Conservation (phyloP, 306 rosid genomes). For the Casuarina cunninghamiana region DNA sequence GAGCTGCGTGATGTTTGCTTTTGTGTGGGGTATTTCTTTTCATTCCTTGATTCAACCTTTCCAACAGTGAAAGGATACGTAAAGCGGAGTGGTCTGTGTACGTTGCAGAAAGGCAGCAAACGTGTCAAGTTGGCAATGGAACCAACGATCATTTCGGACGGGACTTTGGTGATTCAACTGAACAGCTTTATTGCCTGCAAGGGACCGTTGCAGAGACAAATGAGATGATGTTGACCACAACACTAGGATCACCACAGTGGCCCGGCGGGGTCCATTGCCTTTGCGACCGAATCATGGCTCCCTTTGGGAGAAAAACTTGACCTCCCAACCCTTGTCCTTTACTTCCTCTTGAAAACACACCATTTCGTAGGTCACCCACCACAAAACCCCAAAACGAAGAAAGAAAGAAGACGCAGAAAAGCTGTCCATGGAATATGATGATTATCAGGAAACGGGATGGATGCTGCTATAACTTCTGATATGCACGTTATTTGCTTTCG, state of each 20-base stretch:
- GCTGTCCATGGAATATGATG: too few species aligned
- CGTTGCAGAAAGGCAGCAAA: not conserved
- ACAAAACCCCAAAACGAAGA: not conserved
- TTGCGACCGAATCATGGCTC: not conserved
- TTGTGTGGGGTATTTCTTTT: not conserved
- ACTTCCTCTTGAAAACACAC: not conserved
- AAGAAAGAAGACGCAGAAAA: too few species aligned
- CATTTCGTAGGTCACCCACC: not conserved
- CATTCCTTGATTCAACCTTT: not conserved
- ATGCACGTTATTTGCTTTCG: too few species aligned
- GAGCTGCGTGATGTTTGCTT: too few species aligned
- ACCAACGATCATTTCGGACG: constrained; percentile 7
- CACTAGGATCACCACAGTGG: not conserved
- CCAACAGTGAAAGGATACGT: not conserved
- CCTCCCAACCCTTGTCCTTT: too few species aligned
- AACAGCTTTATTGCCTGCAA: constrained; percentile 15
- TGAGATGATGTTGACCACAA: not conserved
- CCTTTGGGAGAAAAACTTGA: not conserved
- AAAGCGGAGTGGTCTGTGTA: not conserved
- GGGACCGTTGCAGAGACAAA: not conserved
- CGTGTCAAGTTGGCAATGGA: not conserved
- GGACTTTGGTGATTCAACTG: constrained; percentile 32
- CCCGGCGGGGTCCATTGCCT: not conserved
- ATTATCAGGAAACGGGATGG: too few species aligned
- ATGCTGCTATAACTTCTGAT: too few species aligned